Base-by-base conservation (phyloP, 441 rosid species). In the Raphanus hybrid region DNA sequence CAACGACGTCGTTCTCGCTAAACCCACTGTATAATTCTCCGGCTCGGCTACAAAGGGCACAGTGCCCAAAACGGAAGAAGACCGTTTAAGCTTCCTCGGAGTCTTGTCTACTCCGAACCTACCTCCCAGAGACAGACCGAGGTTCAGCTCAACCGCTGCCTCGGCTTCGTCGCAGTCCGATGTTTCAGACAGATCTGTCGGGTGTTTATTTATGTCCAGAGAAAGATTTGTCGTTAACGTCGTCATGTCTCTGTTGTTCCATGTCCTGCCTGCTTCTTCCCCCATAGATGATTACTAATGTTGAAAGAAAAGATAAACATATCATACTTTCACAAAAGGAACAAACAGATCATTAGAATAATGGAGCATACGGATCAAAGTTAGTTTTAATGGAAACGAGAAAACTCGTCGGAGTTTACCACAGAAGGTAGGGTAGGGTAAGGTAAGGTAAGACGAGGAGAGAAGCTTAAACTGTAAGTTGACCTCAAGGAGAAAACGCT, bases 41-140 rank as follows among this genome's bases (percentile, higher is more conserved):
- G 71, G 77, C 67, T 16, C 74, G 80, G 14, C 78, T 57, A 37
- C 64, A 9, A 8, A 74, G 3, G 97, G 85, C 3, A 91, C 58
- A 4, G 90, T 82, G 0, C 88, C 94, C 2, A 96, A 85, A 39
- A 92, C 82, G 0, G 99, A 94, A 6, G 99, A 91, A 20, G 98
- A 89, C 74, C 98, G 78, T 27, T 68, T 82, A 4, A 94, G 85
- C 69, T 82, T 89, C 62, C 81, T 80, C 5, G 84, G 73, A 70
- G 79, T 82, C 71, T 87, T 89, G 14, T 94, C 98, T 29, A 92
- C 94, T 69, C 99, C 99, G 64, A 94, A 94, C 59, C 89, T 72
- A 10, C 99, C 99, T 37, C 98, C 98, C 10, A 94, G 71, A 43
- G 99, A 94, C 4, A 94, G 74, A 79, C 94, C 97, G 6, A 94